A percentile compares a stretch with the other conserved stretches of the same genome.
Evolutionary conservation across 805 yeast species (phyloP).

Genomic region (Limtongia smithiae): DNA sequence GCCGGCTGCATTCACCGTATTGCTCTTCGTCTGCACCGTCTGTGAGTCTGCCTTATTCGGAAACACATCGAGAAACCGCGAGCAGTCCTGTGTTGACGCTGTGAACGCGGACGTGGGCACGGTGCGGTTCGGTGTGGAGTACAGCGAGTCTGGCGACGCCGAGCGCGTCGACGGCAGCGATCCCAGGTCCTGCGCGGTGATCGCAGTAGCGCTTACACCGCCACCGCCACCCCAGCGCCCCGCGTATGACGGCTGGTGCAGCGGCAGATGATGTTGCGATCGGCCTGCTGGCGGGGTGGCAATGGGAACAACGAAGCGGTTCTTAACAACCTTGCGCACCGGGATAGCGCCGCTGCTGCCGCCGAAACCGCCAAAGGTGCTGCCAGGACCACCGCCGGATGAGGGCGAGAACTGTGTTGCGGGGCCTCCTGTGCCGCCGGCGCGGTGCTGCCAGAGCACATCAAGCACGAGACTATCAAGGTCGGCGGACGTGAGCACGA

Average conservation of each 20-base stretch:
- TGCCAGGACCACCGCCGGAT: not conserved
- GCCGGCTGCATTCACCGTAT: too few species aligned
- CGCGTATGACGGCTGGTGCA: not conserved
- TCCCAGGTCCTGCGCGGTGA: not conserved
- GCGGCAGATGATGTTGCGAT: not conserved
- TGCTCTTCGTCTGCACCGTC: too few species aligned
- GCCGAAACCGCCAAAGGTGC: too few species aligned
- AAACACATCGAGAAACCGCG: too few species aligned
- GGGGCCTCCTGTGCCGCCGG: not conserved
- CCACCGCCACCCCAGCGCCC: not conserved
- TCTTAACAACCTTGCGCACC: slow-evolving; percentile 1
- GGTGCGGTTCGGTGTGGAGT: not conserved
- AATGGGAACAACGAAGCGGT: not conserved
- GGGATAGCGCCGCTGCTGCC: too few species aligned
- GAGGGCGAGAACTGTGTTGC: not conserved
- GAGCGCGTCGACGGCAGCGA: slow-evolving; percentile 21
- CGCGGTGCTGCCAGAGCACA: slow-evolving; percentile 20
- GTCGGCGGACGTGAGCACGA: slow-evolving; percentile 17
- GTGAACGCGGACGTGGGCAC: not conserved
- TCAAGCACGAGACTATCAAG: slow-evolving; percentile 21
- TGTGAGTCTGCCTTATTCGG: too few species aligned
- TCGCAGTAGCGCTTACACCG: not conserved
- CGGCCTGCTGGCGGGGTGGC: not conserved
- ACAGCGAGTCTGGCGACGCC: slow-evolving; percentile 14
- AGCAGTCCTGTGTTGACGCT: too few species aligned